phyloP scores from a whole-genome alignment of 257 asterid species.

The Petrea volubilis region DNA sequence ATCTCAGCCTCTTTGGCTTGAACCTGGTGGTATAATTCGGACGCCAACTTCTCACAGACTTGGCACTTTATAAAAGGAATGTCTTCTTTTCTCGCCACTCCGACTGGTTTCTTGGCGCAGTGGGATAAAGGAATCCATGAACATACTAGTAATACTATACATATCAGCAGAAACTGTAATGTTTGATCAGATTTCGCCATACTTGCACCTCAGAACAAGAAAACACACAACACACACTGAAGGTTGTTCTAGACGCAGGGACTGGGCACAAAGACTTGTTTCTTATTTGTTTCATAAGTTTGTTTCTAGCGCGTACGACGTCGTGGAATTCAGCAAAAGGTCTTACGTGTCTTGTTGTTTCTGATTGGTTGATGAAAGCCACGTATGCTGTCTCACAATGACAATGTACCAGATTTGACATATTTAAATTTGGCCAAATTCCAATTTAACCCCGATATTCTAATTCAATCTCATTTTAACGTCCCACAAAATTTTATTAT shows the following conservation, averaged over 20 bases:
- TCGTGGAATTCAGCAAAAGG: not conserved
- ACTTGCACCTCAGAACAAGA: not conserved
- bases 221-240: not conserved
- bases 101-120: slow-evolving; percentile 70
- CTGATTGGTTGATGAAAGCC: slow-evolving; percentile 39
- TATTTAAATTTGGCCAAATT: too few species aligned
- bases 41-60: slow-evolving; percentile 74
- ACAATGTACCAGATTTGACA: not conserved
- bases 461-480: too few species aligned
- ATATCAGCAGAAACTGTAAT: slow-evolving; percentile 14
- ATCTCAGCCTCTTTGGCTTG: slow-evolving; percentile 67
- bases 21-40: slow-evolving; percentile 66
- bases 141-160: slow-evolving; percentile 26
- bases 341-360: slow-evolving; percentile 37
- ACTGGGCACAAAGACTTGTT: not conserved
- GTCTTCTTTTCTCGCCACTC: slow-evolving; percentile 83
- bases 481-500: too few species aligned
- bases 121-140: slow-evolving; percentile 44
- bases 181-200: slow-evolving; percentile 47
- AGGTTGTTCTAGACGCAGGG: not conserved
- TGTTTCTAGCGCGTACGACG: not conserved
- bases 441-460: too few species aligned
- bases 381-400: slow-evolving; percentile 17
- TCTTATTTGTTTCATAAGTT: not conserved
- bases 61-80: slow-evolving; percentile 82